Evolutionary conservation across 495 filamentous ascomycete species (phyloP), one percentile per base, ranked within the genome.

Genomic region (Lasiosphaeria ovina): DNA sequence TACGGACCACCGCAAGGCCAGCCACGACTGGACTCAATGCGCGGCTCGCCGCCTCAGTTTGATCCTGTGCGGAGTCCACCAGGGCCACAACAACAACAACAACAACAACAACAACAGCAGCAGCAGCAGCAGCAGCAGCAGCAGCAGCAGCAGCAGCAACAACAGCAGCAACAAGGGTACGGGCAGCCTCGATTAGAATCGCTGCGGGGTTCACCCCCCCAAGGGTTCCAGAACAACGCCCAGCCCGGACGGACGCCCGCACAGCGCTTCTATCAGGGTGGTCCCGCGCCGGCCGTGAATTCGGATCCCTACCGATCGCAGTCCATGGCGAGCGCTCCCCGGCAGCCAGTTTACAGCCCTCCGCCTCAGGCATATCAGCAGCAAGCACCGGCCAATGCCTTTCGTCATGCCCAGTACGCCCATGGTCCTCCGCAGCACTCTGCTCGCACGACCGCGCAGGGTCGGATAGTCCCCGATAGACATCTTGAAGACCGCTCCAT

Each of bases 401-500:
- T 92, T 65, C 87, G 92, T 33, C 87, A 91, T 55, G 84, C 89
- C 40, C 87, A 85, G 17, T 92, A 94, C 74, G 77, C 64, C 17
- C 71, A 24, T 24, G 24, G 24, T 24, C 24, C 2, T 24, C 24
- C 24, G 24, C 24, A 78, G 24, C 69, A 78, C 57, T 87, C 90
- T 38, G 70, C 77, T 16, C 83, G 91, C 68, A 98, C 92, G 34
- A 95, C 93, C 31, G 90, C 90, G 2, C 90, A 96, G 71, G 95
- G 95, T 14, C 84, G 95, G 54, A 75, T 91, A 33, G 91, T 99
- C 1, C 95, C 95, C 6, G 93, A 97, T 64, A 84, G 92, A 52
- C 89, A 94, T 68, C 48, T 62, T 53, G 87, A 98, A 68, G 93
- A 97, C 69, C 83, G 95, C 53, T 85, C 94, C 53, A 98, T 98